Evolutionary conservation across 2,329 filamentous ascomycete species (phyloP), one percentile per base, ranked within the genome.

Genomic region (Lasiodiplodia theobromae): DNA sequence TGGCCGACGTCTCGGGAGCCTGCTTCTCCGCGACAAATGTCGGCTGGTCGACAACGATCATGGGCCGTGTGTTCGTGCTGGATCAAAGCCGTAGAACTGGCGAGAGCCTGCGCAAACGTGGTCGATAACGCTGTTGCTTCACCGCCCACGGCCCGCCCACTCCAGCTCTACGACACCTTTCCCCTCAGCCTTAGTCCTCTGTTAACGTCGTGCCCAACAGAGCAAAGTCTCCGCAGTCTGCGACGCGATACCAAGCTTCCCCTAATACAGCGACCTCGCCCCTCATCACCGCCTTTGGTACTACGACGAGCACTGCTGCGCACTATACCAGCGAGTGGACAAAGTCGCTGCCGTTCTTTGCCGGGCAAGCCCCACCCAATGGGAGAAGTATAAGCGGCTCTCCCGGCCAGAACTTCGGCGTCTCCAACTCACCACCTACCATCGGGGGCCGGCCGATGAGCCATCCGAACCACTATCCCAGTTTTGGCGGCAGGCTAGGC

Each of bases 291-390:
- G 79, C 78, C 67, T 73, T 81, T 68, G 77, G 77, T 69, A 77
- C 77, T 71, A 79, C 77, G 49, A 76, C 77, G 69, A 74, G 71
- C 52, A 73, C 77, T 21, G 76, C 78, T 51, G 75, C 77, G 14
- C 78, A 80, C 38, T 79, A 80, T 71, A 80, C 79, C 49, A 80
- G 77, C 72, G 82, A 84, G 77, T 84, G 82, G 82, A 80, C 82
- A 68, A 82, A 81, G 78, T 82, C 77, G 38, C 77, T 78, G 52
- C 81, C 73, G 37, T 80, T 74, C 78, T 81, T 80, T 76, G 78
- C 72, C 72, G 79, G 77, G 77, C 82, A 76, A 73, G 79, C 71
- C 69, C 78, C 75, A 54, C 76, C 75, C 72, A 78, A 77, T 62
- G 77, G 81, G 37, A 82, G 84, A 70, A 79, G 79, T 68, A 79